Base-by-base conservation (phyloP, 1,139 yeast species). In the Nematodospora anomalae region DNA sequence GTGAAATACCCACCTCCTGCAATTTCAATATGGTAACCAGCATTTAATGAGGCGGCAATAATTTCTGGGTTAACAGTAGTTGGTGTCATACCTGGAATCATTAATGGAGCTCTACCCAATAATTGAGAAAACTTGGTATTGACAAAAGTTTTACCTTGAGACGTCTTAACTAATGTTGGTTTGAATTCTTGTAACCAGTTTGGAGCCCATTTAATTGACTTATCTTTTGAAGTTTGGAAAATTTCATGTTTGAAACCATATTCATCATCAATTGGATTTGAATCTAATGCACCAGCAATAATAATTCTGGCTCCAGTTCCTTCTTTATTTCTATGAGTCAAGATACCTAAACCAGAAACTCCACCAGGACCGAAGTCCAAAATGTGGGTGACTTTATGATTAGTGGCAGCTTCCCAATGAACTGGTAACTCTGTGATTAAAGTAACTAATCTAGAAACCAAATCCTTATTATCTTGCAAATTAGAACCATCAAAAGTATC, bases 81-180 rank as follows among this genome's bases (percentile, higher is more conserved):
- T 57, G 99, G 99, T 28, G 98, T 92, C 99, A 92, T 92, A 71
- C 98, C 99, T 33, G 98, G 96, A 51, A 92, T 94, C 84, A 94
- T 84, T 50, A 92, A 71, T 45, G 98, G 99, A 44, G 98, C 92
- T 67, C 90, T 86, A 45, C 97, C 96, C 46, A 92, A 71, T 55
- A 92, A 76, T 62, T 92, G 79, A 40, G 96, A 86, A 67, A 92
- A 89, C 67, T 89, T 89, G 52, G 99, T 94, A 58, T 89, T 95
- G 42, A 92, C 97, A 56, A 71, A 88, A 34, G 82, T 68, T 57
- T 83, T 80, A 51, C 95, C 96, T 32, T 71, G 61, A 35, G 69
- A 60, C 40, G 84, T 84, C 65, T 85, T 85, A 46, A 79, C 80
- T 58, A 92, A 79, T 57, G 79, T 84, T 46, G 99, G 98, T 56